Conservation (phyloP, 164 flowering plant genomes). For the Litsea cubeba region DNA sequence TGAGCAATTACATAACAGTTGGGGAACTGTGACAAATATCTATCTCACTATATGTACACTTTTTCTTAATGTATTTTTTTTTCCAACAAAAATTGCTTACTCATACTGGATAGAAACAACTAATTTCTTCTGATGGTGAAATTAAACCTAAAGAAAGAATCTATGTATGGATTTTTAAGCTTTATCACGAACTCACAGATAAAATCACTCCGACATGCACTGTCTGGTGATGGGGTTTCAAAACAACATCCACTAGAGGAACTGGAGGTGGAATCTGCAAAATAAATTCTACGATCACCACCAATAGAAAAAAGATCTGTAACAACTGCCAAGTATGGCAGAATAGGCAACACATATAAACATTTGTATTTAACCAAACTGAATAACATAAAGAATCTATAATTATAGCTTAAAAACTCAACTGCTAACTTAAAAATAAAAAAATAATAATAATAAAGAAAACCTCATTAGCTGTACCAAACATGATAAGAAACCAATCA, state of each 20-base stretch:
- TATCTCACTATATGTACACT: too few species aligned
- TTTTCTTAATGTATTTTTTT: too few species aligned
- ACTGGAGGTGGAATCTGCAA: conserved; percentile 78
- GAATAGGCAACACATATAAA: neutral
- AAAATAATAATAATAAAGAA: too few species aligned
- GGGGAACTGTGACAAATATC: too few species aligned
- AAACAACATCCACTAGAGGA: conserved; percentile 52
- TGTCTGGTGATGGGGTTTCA: conserved; percentile 61
- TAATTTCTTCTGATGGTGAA: neutral
- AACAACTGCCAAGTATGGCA: too few species aligned
- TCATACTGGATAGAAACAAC: neutral
- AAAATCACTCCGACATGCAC: conserved; percentile 73
- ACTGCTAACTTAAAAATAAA: too few species aligned
- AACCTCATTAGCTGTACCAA: neutral
- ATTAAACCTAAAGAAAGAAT: neutral
- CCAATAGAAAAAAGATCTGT: too few species aligned
- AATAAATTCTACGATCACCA: neutral
- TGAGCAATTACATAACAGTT: too few species aligned
- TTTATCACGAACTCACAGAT: conserved; percentile 50
- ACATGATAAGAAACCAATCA: neutral
- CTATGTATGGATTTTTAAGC: neutral
- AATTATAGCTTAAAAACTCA: neutral
- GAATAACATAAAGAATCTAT: neutral
- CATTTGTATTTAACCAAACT: neutral
- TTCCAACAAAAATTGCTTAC: neutral